phyloP scores from a whole-genome alignment of 306 rosid genomes.

The Arachis stenosperma region DNA sequence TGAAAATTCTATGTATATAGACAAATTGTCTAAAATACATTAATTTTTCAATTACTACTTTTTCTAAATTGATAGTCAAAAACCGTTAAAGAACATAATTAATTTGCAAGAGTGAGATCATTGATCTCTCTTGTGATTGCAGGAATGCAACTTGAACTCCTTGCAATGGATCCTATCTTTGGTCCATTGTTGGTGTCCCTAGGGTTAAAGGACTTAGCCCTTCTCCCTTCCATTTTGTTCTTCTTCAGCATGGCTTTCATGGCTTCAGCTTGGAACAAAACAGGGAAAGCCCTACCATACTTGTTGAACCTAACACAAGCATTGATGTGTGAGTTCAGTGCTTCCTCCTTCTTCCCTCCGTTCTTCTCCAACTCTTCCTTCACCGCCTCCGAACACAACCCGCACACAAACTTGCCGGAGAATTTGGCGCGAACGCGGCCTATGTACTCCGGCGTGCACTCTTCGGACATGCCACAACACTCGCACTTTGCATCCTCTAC shows the following conservation, averaged over 20 bases:
- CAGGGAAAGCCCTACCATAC: conserved; percentile 81
- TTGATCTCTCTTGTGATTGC: conserved; percentile 66
- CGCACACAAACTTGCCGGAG: conserved; percentile 86
- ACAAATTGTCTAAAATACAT: too few species aligned
- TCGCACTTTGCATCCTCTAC: conserved; percentile 84
- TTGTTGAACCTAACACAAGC: conserved; percentile 92
- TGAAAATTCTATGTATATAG: too few species aligned
- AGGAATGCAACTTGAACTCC: conserved; percentile 95
- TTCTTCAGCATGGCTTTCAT: conserved; percentile 94
- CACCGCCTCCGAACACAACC: conserved; percentile 89
- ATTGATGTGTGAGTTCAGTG: conserved; percentile 67
- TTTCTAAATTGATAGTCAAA: too few species aligned
- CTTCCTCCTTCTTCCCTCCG: conserved; percentile 76
- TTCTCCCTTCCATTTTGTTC: conserved; percentile 71
- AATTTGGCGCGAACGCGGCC: conserved; percentile 63
- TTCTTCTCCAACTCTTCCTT: conserved; percentile 83
- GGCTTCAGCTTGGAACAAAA: conserved; percentile 86
- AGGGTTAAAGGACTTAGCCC: conserved; percentile 76
- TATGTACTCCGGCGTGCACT: conserved; percentile 83
- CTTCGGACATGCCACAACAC: conserved; percentile 97
- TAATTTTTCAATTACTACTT: too few species aligned
- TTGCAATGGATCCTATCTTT: conserved; percentile 65
- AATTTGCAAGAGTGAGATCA: conserved; percentile 48
- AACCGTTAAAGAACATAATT: not conserved
- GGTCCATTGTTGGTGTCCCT: conserved; percentile 49